phyloP scores from a whole-genome alignment of 1,284 basidiomycete genomes.

The Anthracocystis walkeri region DNA sequence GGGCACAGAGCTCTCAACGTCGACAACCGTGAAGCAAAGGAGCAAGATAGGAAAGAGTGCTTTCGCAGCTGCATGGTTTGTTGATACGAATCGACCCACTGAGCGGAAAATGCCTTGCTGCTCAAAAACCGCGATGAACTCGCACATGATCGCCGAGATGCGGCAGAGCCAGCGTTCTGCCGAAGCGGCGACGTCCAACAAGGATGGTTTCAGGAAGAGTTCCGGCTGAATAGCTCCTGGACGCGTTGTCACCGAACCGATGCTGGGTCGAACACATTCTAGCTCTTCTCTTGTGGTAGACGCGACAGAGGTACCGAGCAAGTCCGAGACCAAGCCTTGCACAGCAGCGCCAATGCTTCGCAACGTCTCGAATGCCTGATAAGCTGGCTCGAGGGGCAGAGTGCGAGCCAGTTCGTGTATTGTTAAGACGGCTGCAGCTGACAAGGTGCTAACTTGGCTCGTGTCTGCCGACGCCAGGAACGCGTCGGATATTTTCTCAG shows the following conservation, averaged over 20 bases:
- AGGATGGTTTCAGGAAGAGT: slow-evolving; percentile 2
- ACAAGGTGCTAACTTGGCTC: slow-evolving; percentile 8
- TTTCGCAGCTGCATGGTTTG: slow-evolving; percentile 76
- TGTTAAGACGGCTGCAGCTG: slow-evolving; percentile 19
- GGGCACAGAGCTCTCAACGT: neutral
- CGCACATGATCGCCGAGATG: slow-evolving; percentile 76
- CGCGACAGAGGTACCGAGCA: slow-evolving; percentile 10
- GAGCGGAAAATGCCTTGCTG: slow-evolving; percentile 77
- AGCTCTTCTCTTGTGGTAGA: slow-evolving; percentile 19
- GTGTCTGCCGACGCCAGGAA: slow-evolving; percentile 18
- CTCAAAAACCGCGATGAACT: slow-evolving; percentile 72
- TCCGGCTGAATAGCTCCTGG: neutral
- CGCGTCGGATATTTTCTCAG: neutral
- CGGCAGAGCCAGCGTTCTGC: slow-evolving; percentile 78
- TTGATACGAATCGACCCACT: slow-evolving; percentile 75
- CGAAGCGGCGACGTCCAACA: slow-evolving; percentile 66
- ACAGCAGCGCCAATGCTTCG: slow-evolving; percentile 16
- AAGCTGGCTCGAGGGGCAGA: slow-evolving; percentile 20
- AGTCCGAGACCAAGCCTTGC: neutral
- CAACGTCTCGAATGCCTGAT: slow-evolving; percentile 25
- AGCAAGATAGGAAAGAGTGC: slow-evolving; percentile 81
- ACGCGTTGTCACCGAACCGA: neutral
- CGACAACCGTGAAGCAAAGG: slow-evolving; percentile 70
- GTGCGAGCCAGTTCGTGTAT: slow-evolving; percentile 16
- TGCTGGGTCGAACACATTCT: slow-evolving; percentile 24